A percentile compares a stretch with the other conserved stretches of the same genome.
These are phyloP conservation scores for Solanum neorickii DNA, from an alignment of 257 asterid genomes.

Conservation along the genomic window DNA sequence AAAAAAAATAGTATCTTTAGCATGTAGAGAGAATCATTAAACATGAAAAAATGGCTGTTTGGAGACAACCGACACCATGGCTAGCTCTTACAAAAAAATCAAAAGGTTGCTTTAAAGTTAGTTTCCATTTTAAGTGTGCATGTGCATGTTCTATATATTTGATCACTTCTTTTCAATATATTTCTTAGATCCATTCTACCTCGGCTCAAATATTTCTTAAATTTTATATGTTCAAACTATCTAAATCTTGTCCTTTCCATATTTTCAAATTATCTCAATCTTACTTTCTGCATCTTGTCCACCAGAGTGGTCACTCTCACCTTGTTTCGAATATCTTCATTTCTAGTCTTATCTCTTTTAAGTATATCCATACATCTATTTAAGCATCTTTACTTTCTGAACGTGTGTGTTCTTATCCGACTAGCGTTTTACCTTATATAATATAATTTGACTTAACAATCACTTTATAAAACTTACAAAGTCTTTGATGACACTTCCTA, in stretches of 20 bases:
- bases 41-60: too few relatives aligned
- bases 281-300: neutral
- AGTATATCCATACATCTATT: neutral
- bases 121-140: neutral
- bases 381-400: neutral
- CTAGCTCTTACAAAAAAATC: too few relatives aligned
- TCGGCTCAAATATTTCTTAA: too few relatives aligned
- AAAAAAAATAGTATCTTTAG: too few relatives aligned
- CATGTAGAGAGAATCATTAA: too few relatives aligned
- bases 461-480: neutral
- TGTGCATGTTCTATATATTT: too few relatives aligned
- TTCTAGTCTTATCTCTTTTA: neutral
- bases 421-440: rapidly evolving
- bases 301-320: neutral
- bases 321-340: neutral
- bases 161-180: neutral
- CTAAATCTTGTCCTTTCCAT: too few relatives aligned
- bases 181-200: too few relatives aligned
- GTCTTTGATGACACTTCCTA: neutral
- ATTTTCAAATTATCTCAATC: too few relatives aligned
- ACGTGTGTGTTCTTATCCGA: rapidly evolving
- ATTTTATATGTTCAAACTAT: too few relatives aligned
- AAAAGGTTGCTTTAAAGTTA: too few relatives aligned
- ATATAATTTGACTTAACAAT: neutral
- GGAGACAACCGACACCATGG: too few relatives aligned